phyloP scores from a whole-genome alignment of 495 filamentous ascomycete species.

The Penicillium chermesinum region DNA sequence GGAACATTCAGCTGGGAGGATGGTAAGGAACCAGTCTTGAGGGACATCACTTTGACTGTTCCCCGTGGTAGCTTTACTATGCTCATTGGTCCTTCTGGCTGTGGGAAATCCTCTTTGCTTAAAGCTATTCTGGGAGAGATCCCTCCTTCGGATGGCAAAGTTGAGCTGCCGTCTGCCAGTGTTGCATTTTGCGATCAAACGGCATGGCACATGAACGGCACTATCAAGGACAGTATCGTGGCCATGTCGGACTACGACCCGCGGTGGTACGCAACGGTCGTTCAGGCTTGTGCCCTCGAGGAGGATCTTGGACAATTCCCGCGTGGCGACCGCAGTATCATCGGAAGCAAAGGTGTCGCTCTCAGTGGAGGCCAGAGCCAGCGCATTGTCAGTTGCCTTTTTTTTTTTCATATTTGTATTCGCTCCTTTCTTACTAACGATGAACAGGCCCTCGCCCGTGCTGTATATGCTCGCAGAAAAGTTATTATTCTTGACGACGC shows the following conservation, averaged over 20 bases:
- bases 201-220: constrained; percentile 53
- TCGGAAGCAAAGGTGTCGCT: constrained; percentile 60
- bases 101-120: constrained; percentile 56
- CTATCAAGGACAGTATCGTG: constrained; percentile 54
- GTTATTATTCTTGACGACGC: constrained; percentile 55
- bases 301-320: constrained; percentile 53
- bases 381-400: constrained; percentile 35
- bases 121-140: constrained; percentile 55
- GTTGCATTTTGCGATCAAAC: constrained; percentile 51
- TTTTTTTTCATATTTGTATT: background rate
- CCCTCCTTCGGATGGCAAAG: constrained; percentile 35
- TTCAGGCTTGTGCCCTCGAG: constrained; percentile 60
- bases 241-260: constrained; percentile 49
- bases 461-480: constrained; percentile 51
- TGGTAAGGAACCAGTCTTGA: constrained; percentile 39
- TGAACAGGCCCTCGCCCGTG: constrained; percentile 44
- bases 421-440: background rate
- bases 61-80: constrained; percentile 41
- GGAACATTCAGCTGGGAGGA: constrained; percentile 49
- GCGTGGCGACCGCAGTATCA: constrained; percentile 51
- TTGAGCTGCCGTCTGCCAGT: constrained; percentile 30
- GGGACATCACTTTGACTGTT: constrained; percentile 37
- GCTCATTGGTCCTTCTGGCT: constrained; percentile 56
- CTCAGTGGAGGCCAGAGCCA: constrained; percentile 66
- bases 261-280: constrained; percentile 55